Percentiles rank a stretch among this genome's conserved stretches.
Conservation (phyloP, 768 basidiomycete genomes). For the Amyloporia xantha region DNA sequence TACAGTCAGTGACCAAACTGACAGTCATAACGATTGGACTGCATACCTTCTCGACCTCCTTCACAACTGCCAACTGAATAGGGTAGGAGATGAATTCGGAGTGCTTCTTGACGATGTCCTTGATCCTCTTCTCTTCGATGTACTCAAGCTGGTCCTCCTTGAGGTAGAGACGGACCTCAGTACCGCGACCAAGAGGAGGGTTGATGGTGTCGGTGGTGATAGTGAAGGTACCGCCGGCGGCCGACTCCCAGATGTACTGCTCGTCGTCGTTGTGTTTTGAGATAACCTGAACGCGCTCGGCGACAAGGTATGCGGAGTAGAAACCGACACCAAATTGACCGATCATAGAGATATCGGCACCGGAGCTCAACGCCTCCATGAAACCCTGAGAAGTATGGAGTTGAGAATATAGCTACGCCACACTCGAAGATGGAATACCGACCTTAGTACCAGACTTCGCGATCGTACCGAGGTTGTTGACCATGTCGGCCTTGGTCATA, state of each 20-base stretch:
- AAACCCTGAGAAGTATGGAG: constrained; percentile 58
- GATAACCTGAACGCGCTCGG: constrained; percentile 96
- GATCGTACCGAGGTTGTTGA: constrained; percentile 97
- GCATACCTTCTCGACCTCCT: constrained; percentile 97
- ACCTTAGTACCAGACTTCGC: constrained; percentile 94
- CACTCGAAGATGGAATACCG: constrained; percentile 13
- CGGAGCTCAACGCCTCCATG: constrained; percentile 95
- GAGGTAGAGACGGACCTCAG: constrained; percentile 84
- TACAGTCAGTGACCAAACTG: too few species aligned
- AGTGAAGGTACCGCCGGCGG: constrained; percentile 98
- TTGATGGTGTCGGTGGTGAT: constrained; percentile 92
- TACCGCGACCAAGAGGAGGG: constrained; percentile 88
- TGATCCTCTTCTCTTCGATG: constrained; percentile 98
- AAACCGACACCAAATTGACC: constrained; percentile 99
- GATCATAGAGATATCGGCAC: constrained; percentile 93
- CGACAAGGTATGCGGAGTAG: constrained; percentile 99
- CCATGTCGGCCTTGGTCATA: constrained; percentile 99
- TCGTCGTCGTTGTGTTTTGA: constrained; percentile 99
- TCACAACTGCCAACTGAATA: constrained; percentile 95
- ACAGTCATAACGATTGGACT: constrained; percentile 1
- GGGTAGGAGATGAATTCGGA: constrained; percentile 99
- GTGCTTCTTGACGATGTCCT: constrained; percentile 99
- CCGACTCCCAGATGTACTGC: constrained; percentile 99
- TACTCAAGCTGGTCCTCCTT: constrained; percentile 99
- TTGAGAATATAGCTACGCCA: neutral